These are phyloP conservation scores for Trematosphaeria pertusa DNA, from an alignment of 2,329 filamentous ascomycete genomes.

Conservation along the genomic window DNA sequence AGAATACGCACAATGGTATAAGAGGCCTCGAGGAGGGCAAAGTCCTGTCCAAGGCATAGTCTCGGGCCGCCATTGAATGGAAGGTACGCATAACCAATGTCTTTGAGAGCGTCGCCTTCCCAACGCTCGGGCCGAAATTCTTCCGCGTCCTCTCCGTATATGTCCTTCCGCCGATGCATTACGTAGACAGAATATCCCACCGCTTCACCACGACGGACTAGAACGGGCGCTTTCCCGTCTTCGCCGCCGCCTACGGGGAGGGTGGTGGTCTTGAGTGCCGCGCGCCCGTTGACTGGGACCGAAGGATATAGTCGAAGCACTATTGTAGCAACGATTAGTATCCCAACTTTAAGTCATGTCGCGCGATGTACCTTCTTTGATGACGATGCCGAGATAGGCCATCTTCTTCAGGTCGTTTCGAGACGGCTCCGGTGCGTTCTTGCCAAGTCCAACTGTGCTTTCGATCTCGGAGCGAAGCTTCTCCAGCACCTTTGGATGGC, in stretches of 20 bases:
- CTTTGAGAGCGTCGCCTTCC: conserved; percentile 4
- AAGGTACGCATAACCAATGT: conserved; percentile 14
- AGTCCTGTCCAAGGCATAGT: conserved; percentile 3
- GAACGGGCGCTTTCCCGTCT: conserved; percentile 23
- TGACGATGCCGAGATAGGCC: conserved; percentile 18
- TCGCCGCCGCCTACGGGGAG: conserved; percentile 29
- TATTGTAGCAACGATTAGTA: not conserved
- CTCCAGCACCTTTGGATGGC: conserved; percentile 37
- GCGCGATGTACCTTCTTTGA: conserved; percentile 18
- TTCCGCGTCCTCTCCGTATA: conserved; percentile 33
- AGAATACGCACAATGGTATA: conserved; percentile 5
- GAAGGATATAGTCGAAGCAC: conserved; percentile 24
- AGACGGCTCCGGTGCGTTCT: conserved; percentile 28
- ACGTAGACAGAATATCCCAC: conserved; percentile 18
- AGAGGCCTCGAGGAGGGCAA: not conserved
- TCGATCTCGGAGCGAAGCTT: conserved; percentile 41
- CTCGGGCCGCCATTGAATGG: conserved; percentile 15
- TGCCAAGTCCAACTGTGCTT: conserved; percentile 29
- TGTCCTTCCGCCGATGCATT: conserved; percentile 30
- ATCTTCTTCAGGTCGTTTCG: conserved; percentile 12
- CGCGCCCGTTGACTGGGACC: conserved; percentile 26
- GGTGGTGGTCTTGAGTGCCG: conserved; percentile 21
- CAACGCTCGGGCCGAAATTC: conserved; percentile 36
- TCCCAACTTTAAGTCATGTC: not conserved
- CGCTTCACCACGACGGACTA: conserved; percentile 22